These are phyloP conservation scores for Daedaleopsis nitida DNA, from an alignment of 768 basidiomycete genomes.

Conservation along the genomic window DNA sequence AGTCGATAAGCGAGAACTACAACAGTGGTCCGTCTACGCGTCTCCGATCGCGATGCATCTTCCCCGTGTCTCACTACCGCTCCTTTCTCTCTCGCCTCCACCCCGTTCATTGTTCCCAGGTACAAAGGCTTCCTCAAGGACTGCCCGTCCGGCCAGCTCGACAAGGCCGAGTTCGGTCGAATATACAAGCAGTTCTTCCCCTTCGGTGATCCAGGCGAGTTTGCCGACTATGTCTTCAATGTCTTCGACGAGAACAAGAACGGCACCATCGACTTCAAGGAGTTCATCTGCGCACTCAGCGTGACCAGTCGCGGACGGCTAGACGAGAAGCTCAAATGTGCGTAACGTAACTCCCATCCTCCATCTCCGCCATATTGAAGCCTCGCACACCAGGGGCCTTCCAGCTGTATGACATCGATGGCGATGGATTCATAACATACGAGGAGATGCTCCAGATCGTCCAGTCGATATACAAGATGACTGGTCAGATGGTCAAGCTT, in stretches of 20 bases:
- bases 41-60: slow-evolving; percentile 13
- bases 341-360: slow-evolving; percentile 35
- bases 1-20: slow-evolving; percentile 97
- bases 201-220: slow-evolving; percentile 95
- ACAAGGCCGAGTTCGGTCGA: slow-evolving; percentile 92
- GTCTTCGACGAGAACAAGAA: slow-evolving; percentile 96
- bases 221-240: slow-evolving; percentile 98
- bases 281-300: slow-evolving; percentile 97
- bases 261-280: slow-evolving; percentile 98
- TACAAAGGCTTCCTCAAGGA: slow-evolving; percentile 99
- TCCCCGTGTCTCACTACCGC: slow-evolving; percentile 15
- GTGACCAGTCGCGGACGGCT: slow-evolving; percentile 90
- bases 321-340: slow-evolving; percentile 98
- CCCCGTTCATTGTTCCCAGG: slow-evolving; percentile 46
- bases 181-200: slow-evolving; percentile 99
- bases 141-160: slow-evolving; percentile 94
- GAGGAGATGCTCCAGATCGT: slow-evolving; percentile 99
- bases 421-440: slow-evolving; percentile 97
- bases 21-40: slow-evolving; percentile 73
- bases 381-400: slow-evolving; percentile 82
- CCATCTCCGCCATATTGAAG: neutral
- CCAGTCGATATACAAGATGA: slow-evolving; percentile 99
- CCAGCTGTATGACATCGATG: slow-evolving; percentile 98
- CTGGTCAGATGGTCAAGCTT: slow-evolving; percentile 97
- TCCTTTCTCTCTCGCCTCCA: slow-evolving; percentile 6